Evolutionary conservation across 108 stramenopile genomes (phyloP), one percentile per base, ranked within the genome.

Genomic region (Fistulifera solaris): DNA sequence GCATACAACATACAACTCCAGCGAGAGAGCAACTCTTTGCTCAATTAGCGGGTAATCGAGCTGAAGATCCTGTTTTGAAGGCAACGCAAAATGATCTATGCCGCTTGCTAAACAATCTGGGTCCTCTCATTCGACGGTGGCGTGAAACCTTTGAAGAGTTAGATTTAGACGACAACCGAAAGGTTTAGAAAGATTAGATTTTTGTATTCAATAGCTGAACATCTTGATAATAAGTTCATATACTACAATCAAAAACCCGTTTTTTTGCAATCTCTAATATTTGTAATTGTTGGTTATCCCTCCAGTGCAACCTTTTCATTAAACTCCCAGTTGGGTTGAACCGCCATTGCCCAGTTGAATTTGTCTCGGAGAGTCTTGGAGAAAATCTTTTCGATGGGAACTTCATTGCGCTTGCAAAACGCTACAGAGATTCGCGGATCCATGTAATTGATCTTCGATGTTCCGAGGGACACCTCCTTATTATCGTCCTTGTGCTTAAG

Each of bases 311-410:
- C 42, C 18, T 18, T 42, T 57, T 57, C 88, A 44, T 92, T 90
- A 62, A 98, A 96, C 46, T 84, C 71, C 95, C 97, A 98, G 17
- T 84, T 82, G 14, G 95, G 93, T 19, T 76, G 71, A 18, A 97
- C 96, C 21, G 91, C 93, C 95, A 96, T 96, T n/a, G 99, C 92
- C 99, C 99, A 99, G 50, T 93, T 93, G 67, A 99, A 99, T 69
- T 99, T 99, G 58, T 97, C 95, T 14, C 92, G 78, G 58, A 99
- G 69, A 0, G 97, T 96, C 48, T 87, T 92, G 48, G 97, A 88
- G 63, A 99, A 99, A 15, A 98, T 73, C 54, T 93, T 94, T 63
- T 96, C 94, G 40, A 97, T 93, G 0, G 95, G 95, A 12, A 96
- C 89, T 44, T 96, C 94, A 56, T 91, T 91, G 27, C 93, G 78